These are phyloP conservation scores for Myxozyma sirexii DNA, from an alignment of 805 yeast species.

Conservation along the genomic window DNA sequence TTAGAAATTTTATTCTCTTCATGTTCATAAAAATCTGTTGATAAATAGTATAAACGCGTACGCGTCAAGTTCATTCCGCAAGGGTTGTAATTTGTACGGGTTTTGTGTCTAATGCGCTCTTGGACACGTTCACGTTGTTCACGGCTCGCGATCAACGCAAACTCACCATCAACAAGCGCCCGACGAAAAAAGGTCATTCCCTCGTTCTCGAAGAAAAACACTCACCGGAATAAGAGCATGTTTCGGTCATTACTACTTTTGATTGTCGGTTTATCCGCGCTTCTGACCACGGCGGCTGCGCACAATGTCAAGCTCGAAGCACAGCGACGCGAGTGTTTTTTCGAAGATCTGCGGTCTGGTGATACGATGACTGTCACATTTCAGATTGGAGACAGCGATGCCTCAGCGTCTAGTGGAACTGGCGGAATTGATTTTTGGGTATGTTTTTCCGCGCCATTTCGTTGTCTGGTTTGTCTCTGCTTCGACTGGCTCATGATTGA, in stretches of 20 bases:
- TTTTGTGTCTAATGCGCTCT: too few species aligned
- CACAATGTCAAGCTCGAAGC: slow-evolving; percentile 35
- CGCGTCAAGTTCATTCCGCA: too few species aligned
- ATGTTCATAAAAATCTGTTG: too few species aligned
- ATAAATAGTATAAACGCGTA: too few species aligned
- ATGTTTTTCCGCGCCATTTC: slow-evolving; percentile 1
- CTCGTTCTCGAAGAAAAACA: too few species aligned
- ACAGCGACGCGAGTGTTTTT: slow-evolving; percentile 62
- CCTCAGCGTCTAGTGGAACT: slow-evolving; percentile 29
- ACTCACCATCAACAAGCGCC: too few species aligned
- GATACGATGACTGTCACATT: slow-evolving; percentile 86
- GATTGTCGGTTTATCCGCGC: neutral
- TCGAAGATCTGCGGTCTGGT: slow-evolving; percentile 74
- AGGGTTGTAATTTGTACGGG: too few species aligned
- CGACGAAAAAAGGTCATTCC: too few species aligned
- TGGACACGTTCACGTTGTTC: neutral
- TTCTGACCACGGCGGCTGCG: slow-evolving; percentile 17
- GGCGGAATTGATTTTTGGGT: slow-evolving; percentile 37
- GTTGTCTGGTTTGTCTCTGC: neutral
- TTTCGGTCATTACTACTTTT: neutral
- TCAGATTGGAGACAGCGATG: slow-evolving; percentile 90
- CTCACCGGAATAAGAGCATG: too few species aligned
- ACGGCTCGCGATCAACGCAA: too few species aligned
- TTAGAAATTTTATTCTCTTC: too few species aligned
- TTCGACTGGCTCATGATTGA: too few species aligned